A percentile compares a stretch with the other conserved stretches of the same genome.
Evolutionary conservation across 345 rosid genomes (phyloP).

Genomic region (Corchorus olitorius): DNA sequence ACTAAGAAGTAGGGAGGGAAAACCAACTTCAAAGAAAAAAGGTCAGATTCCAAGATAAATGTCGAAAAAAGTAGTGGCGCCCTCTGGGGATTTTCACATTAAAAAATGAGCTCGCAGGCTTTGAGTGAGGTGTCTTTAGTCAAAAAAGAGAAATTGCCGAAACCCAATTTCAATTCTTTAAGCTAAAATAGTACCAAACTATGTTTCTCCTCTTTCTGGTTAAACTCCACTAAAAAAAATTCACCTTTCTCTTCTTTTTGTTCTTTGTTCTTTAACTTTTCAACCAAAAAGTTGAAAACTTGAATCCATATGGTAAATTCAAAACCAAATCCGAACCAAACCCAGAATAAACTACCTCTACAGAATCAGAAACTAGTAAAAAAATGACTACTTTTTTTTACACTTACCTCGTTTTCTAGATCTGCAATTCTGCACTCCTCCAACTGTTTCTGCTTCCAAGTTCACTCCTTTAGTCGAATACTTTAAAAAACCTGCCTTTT

Average conservation of each 20-base stretch:
- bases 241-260: slow-evolving; percentile 38
- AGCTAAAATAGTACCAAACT: neutral
- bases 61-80: slow-evolving; percentile 49
- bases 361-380: slow-evolving; percentile 5
- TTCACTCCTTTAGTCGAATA: slow-evolving; percentile 11
- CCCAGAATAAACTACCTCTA: neutral
- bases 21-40: slow-evolving; percentile 8
- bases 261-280: slow-evolving; percentile 27
- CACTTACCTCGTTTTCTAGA: slow-evolving; percentile 25
- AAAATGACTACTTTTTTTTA: neutral
- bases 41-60: slow-evolving; percentile 55
- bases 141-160: slow-evolving; percentile 28
- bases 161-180: slow-evolving; percentile 16
- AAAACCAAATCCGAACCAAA: neutral
- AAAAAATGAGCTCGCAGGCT: slow-evolving; percentile 44
- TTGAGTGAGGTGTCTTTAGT: slow-evolving; percentile 35
- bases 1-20: slow-evolving; percentile 10
- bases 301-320: slow-evolving; percentile 23
- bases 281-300: slow-evolving; percentile 23
- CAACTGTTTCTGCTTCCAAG: slow-evolving; percentile 4
- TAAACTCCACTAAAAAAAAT: slow-evolving; percentile 4
- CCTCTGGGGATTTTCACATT: slow-evolving; percentile 36
- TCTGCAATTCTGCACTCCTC: slow-evolving; percentile 28
- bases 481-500: slow-evolving; percentile 2
- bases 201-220: neutral